Conservation (phyloP, 2,329 filamentous ascomycete genomes). For the Aureobasidium mangrovei region DNA sequence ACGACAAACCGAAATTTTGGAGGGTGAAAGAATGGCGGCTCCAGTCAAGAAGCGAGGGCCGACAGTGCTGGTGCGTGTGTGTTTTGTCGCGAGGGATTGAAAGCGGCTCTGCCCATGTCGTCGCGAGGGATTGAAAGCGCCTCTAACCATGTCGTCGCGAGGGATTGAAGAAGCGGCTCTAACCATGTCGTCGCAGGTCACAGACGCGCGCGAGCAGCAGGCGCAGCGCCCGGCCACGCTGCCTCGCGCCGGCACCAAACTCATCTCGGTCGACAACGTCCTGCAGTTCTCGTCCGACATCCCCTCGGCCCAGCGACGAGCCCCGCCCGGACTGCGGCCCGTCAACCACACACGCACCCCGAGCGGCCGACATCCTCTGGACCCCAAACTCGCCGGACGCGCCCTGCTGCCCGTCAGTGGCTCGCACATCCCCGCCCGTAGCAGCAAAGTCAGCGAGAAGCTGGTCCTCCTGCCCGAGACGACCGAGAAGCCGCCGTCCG, state of each 20-base stretch:
- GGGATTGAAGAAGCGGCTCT: slow-evolving; percentile 18
- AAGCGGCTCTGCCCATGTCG: no score
- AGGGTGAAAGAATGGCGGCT: slow-evolving; percentile 13
- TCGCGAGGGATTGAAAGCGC: neutral
- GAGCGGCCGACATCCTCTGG: slow-evolving; percentile 43
- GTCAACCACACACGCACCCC: slow-evolving; percentile 39
- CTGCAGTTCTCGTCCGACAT: slow-evolving; percentile 91
- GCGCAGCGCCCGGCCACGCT: slow-evolving; percentile 29
- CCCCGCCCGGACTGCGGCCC: slow-evolving; percentile 50
- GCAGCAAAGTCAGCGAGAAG: slow-evolving; percentile 92
- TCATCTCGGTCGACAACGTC: slow-evolving; percentile 87
- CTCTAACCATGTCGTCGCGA: slow-evolving; percentile 25
- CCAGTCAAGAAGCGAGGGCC: slow-evolving; percentile 29
- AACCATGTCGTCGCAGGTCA: slow-evolving; percentile 37
- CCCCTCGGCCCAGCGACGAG: slow-evolving; percentile 81
- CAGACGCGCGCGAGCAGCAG: slow-evolving; percentile 44
- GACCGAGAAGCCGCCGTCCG: slow-evolving; percentile 35
- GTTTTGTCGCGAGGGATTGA: no score
- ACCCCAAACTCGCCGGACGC: slow-evolving; percentile 49
- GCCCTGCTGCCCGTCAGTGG: slow-evolving; percentile 37
- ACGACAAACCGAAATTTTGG: no score
- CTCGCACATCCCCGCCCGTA: slow-evolving; percentile 64
- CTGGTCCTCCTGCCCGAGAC: slow-evolving; percentile 89
- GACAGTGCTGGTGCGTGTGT: slow-evolving; percentile 32
- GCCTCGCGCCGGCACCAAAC: slow-evolving; percentile 48